Base-by-base conservation (phyloP, 75 land plant species). In the Ceratopteris richardii region DNA sequence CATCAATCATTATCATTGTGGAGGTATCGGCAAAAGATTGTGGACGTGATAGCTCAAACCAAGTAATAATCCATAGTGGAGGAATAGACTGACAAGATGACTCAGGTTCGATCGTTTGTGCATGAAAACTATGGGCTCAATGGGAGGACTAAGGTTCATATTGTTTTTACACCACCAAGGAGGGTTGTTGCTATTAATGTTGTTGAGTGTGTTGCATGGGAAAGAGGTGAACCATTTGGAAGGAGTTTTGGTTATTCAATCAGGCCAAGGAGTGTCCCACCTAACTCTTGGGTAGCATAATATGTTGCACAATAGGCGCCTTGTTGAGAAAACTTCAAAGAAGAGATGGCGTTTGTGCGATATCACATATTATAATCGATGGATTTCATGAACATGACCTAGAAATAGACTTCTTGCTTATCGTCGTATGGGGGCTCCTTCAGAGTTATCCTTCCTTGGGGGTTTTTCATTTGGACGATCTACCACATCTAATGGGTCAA, bases 221-320 rank as follows among this genome's bases (percentile, higher is more conserved):
- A 69, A 41, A 63, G 72, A 21, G 72, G 72, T 19, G 72, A 69
- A 43, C 56, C 57, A 23, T 20, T 69, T 27, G 72, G 72, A 9
- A 61, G 62, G 31, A 69, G 68, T 44, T 70, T 70, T 22, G 73
- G 73, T 29, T 70, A 70, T 33, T 41, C 56, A 36, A 58, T 70
- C 11, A 57, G 73, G 29, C 44, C 66, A 27, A 71, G 66, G 62
- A 70, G 71, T 57, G 61, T 29, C 27, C 53, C 22, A 48, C 71
- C 73, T 41, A 66, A 22, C 44, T 55, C 43, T 71, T 61, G 12
- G 71, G 72, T 31, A 70, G 61, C 36, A 70, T 73, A 33, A 65
- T 73, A 31, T 73, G 51, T 41, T 73, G 76, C 51, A 73, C 76
- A 69, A 73, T 74, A 25, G 76, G 76, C 25, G 63, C 12, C 61